Percentiles rank a stretch among this genome's conserved stretches.
phyloP scores from a whole-genome alignment of 768 basidiomycete species.

The Clitopilus passeckerianus region DNA sequence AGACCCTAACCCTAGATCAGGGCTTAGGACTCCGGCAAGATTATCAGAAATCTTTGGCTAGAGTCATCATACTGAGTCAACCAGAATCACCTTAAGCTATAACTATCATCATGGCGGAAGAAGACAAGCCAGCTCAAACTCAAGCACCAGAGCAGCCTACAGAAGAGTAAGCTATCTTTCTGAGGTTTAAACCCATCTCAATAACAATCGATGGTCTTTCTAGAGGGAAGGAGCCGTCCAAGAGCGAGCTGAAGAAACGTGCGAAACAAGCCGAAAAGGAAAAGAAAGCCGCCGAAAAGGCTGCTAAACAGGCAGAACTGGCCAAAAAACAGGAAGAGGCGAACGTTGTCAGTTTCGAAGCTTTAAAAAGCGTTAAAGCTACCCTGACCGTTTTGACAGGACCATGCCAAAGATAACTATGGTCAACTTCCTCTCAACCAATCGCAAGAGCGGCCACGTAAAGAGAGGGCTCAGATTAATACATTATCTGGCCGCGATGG shows the following conservation, averaged over 20 bases:
- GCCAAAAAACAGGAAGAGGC: conserved; percentile 61
- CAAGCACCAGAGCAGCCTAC: not conserved
- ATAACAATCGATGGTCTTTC: not conserved
- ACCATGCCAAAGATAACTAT: conserved; percentile 75
- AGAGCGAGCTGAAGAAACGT: conserved; percentile 87
- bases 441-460: conserved; percentile 71
- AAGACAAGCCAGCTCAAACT: not conserved
- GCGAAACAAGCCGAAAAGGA: conserved; percentile 91
- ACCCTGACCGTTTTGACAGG: conserved; percentile 35
- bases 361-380: not conserved
- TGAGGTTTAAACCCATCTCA: not conserved
- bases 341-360: conserved; percentile 50
- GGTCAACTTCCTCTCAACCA: conserved; percentile 88
- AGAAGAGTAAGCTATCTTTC: not conserved
- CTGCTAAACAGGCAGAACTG: conserved; percentile 71
- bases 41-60: not conserved
- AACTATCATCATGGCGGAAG: not conserved
- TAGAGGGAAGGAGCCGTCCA: conserved; percentile 55
- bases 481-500: conserved; percentile 64
- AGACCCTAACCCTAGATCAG: not conserved
- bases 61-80: not conserved
- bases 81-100: not conserved
- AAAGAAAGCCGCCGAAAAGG: conserved; percentile 82
- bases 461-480: conserved; percentile 58
- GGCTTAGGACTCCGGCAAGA: not conserved